Base-by-base conservation (phyloP, 192 early-diverging fungal genomes). In the Allomyces macrogynus region DNA sequence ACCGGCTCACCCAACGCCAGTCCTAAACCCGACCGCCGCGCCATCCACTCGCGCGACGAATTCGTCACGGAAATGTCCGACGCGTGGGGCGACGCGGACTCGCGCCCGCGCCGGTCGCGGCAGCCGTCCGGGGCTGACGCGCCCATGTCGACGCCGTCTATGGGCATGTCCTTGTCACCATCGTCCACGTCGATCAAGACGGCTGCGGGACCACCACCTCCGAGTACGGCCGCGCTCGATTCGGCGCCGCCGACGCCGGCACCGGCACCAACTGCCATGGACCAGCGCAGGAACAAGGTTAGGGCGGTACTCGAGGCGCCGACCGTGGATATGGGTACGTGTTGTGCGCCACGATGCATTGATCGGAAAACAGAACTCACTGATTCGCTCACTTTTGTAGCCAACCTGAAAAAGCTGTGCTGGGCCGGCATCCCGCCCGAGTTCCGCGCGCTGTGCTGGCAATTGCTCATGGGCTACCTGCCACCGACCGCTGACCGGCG, bases 361-460 rank as follows among this genome's bases (percentile, higher is more conserved):
- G n/a, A n/a, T n/a, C n/a, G n/a, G n/a, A n/a, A n/a, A n/a, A n/a
- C n/a, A n/a, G n/a, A n/a, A n/a, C n/a, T n/a, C n/a, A n/a, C n/a
- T n/a, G n/a, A n/a, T n/a, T n/a, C n/a, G n/a, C n/a, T n/a, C n/a
- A n/a, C n/a, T n/a, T 16, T n/a, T n/a, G n/a, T n/a, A 27, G 25
- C 10, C 22, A n/a, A 20, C 42, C 20, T 20, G 49, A 57, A 57
- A 57, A 57, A 86, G 69, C 77, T 95, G 24, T 87, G 87, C 76
- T 99, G 95, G 95, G 83, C 86, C 40, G 95, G 95, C 0, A 89
- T 99, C 26, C 94, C 95, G 0, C 77, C 81, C 24, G 80, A 89
- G 65, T 83, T 88, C 63, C 84, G 95, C 0, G 77, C 89, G 18
- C 89, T 86, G 54, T 84, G 90, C 4, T 99, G 95, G 95, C 92